These are phyloP conservation scores for Trichosanthes cucumerina DNA, from an alignment of 306 rosid genomes.

Conservation along the genomic window DNA sequence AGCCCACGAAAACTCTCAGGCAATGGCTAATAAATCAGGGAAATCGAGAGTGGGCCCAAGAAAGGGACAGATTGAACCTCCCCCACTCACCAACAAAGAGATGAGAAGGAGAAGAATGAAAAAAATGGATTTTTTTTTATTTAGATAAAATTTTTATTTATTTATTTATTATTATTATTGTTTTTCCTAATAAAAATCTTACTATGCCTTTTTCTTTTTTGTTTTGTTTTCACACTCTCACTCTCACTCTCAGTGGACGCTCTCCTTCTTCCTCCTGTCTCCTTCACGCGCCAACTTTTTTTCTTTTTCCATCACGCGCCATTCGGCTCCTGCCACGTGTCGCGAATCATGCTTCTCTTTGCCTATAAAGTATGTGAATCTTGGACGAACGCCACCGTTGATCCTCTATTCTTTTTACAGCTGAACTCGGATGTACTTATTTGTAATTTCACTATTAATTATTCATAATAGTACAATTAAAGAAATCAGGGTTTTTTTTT, in stretches of 20 bases:
- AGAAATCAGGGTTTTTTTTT: background rate
- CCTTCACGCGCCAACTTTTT: background rate
- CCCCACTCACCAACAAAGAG: background rate
- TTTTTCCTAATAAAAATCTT: background rate
- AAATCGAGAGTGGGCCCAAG: constrained; percentile 3
- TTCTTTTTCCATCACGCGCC: background rate
- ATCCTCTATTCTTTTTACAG: background rate
- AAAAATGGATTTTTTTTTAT: background rate
- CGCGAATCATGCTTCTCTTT: background rate
- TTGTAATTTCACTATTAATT: background rate
- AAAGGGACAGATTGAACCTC: constrained; percentile 1
- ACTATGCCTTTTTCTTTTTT: background rate
- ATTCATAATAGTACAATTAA: background rate
- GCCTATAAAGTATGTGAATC: background rate
- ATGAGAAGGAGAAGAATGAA: background rate
- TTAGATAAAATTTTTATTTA: too few species aligned
- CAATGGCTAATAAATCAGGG: background rate
- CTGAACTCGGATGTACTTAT: background rate
- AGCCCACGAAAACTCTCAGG: background rate
- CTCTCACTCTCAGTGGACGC: background rate
- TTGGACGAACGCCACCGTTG: background rate
- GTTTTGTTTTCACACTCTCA: background rate
- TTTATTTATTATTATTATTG: background rate
- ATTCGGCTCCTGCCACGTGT: background rate
- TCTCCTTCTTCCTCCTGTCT: background rate